Conservation (phyloP, 1,139 yeast genomes). For the Kodamaea arcana region DNA sequence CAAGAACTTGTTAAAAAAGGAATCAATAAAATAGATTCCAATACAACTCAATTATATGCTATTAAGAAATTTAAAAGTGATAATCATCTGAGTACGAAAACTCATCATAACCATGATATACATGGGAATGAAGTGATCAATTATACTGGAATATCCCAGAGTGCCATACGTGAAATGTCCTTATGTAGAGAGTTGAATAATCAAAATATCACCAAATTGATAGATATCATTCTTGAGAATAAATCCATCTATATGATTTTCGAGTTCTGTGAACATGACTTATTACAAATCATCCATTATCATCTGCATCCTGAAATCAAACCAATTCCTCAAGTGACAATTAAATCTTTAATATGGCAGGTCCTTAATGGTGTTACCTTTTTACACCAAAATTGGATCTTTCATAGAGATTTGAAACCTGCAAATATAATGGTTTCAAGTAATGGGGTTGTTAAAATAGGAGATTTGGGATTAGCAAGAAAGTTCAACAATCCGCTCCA, state of each 20-base stretch:
- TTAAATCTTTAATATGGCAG: constrained; percentile 88
- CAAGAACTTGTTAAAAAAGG: constrained; percentile 4
- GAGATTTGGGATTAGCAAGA: constrained; percentile 92
- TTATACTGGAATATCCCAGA: constrained; percentile 93
- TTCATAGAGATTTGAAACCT: constrained; percentile 94
- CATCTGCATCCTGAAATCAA: constrained; percentile 87
- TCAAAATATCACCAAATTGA: constrained; percentile 71
- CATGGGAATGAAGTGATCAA: constrained; percentile 75
- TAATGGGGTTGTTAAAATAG: constrained; percentile 87
- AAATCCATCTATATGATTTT: constrained; percentile 92
- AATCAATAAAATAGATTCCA: not conserved
- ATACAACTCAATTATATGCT: constrained; percentile 49
- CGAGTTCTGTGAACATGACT: constrained; percentile 93
- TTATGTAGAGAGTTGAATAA: constrained; percentile 84
- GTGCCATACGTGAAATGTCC: constrained; percentile 96
- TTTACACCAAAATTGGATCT: constrained; percentile 91
- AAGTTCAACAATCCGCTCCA: constrained; percentile 87
- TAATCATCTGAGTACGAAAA: constrained; percentile 51
- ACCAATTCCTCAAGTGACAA: constrained; percentile 70
- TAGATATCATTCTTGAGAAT: constrained; percentile 84
- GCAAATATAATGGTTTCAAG: constrained; percentile 96
- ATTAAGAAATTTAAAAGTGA: constrained; percentile 95
- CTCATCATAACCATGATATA: constrained; percentile 35
- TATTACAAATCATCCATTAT: constrained; percentile 86
- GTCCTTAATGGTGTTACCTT: constrained; percentile 86